Evolutionary conservation across 2,329 filamentous ascomycete species (phyloP).

Genomic region (Penicillium nordicum): DNA sequence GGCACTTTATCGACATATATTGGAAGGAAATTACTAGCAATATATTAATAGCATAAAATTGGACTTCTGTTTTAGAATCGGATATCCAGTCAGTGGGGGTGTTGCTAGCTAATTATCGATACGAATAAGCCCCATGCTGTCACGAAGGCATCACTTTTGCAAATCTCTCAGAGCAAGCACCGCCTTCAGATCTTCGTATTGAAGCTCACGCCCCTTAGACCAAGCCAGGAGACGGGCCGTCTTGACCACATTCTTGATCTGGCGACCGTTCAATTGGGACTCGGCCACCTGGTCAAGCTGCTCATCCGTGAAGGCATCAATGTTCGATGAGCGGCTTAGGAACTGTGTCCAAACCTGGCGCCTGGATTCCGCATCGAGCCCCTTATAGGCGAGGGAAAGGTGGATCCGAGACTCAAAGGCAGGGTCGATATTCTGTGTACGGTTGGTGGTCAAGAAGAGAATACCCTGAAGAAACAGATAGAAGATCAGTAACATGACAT

Average conservation of each 20-base stretch:
- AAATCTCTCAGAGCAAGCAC: slow-evolving; percentile 11
- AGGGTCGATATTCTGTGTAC: slow-evolving; percentile 49
- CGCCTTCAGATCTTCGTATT: slow-evolving; percentile 20
- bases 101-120: neutral
- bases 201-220: slow-evolving; percentile 17
- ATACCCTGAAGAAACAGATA: slow-evolving; percentile 43
- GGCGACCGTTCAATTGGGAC: slow-evolving; percentile 30
- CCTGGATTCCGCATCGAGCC: slow-evolving; percentile 37
- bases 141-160: neutral
- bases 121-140: neutral
- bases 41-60: neutral
- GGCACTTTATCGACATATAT: neutral
- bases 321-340: slow-evolving; percentile 25
- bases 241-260: slow-evolving; percentile 48
- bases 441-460: slow-evolving; percentile 52
- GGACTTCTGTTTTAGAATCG: neutral
- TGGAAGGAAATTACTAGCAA: neutral
- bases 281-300: slow-evolving; percentile 25
- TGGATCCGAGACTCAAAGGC: slow-evolving; percentile 50
- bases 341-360: slow-evolving; percentile 48
- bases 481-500: slow-evolving; percentile 30
- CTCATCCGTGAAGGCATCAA: slow-evolving; percentile 13
- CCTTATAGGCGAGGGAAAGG: slow-evolving; percentile 37
- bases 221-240: slow-evolving; percentile 42
- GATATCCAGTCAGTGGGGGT: neutral